These are phyloP conservation scores for Dendryphion nanum DNA, from an alignment of 2,329 filamentous ascomycete genomes.

Conservation along the genomic window DNA sequence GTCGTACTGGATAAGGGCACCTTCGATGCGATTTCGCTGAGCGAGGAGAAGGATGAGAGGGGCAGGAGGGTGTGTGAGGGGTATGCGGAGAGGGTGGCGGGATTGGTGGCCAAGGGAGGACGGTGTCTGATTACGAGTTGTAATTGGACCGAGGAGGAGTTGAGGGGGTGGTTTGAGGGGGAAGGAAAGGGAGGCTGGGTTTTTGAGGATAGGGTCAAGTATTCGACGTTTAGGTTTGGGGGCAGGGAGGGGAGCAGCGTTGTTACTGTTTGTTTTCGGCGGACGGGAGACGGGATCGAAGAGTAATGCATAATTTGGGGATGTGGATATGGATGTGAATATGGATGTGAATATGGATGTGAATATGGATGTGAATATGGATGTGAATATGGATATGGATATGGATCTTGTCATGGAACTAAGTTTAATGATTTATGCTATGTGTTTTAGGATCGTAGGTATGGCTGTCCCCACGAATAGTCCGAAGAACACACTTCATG, in stretches of 20 bases:
- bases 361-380: too few relatives aligned
- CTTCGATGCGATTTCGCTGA: constrained; percentile 90
- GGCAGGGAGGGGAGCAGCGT: constrained; percentile 86
- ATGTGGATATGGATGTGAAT: too few relatives aligned
- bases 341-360: too few relatives aligned
- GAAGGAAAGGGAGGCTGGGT: constrained; percentile 51
- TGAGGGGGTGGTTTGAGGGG: constrained; percentile 73
- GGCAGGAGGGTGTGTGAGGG: constrained; percentile 68
- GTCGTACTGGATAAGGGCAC: constrained; percentile 97
- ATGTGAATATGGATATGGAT: too few relatives aligned
- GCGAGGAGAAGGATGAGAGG: constrained; percentile 50
- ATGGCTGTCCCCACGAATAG: too few relatives aligned
- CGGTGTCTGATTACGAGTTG: constrained; percentile 88
- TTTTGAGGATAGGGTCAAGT: constrained; percentile 69
- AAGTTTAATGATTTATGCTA: too few relatives aligned
- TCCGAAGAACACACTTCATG: too few relatives aligned
- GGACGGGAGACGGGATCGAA: too few relatives aligned
- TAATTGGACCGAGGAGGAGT: constrained; percentile 94
- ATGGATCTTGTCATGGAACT: too few relatives aligned
- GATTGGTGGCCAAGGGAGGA: constrained; percentile 68
- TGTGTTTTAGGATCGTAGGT: too few relatives aligned
- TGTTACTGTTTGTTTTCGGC: constrained; percentile 79
- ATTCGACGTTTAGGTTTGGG: constrained; percentile 85
- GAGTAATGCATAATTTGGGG: too few relatives aligned
- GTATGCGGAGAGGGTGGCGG: constrained; percentile 68